These are phyloP conservation scores for Irpex sp. DNA, from an alignment of 1,284 basidiomycete genomes.

Conservation along the genomic window DNA sequence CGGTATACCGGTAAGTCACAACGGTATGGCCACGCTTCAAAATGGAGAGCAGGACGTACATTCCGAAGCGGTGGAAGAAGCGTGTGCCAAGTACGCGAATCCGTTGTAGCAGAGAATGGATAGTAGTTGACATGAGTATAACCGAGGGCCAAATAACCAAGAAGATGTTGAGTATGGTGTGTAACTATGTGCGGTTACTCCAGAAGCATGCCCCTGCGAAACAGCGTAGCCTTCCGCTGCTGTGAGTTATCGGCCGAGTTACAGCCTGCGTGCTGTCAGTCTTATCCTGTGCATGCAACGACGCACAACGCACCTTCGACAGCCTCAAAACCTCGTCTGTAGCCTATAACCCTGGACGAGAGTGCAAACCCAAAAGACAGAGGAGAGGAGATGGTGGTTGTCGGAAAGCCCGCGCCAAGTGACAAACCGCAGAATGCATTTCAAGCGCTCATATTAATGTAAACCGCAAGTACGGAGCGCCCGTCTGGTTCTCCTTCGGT, in stretches of 20 bases:
- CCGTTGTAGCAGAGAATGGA: constrained; percentile 23
- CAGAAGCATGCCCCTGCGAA: background rate
- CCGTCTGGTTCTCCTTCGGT: background rate
- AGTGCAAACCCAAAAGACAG: background rate
- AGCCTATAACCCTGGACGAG: background rate
- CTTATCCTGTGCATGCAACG: background rate
- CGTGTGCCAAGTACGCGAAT: constrained; percentile 39
- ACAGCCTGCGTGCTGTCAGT: background rate
- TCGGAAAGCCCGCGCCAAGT: background rate
- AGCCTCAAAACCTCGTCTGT: background rate
- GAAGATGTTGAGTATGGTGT: background rate
- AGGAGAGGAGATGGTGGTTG: background rate
- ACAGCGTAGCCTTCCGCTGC: background rate
- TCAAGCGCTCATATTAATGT: background rate
- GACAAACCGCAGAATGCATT: no score
- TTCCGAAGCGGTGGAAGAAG: constrained; percentile 67
- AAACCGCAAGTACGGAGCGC: background rate
- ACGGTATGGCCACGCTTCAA: background rate
- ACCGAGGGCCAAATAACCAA: background rate
- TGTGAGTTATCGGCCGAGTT: background rate
- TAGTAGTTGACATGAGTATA: background rate
- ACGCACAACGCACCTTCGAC: background rate
- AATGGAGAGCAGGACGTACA: constrained; percentile 44
- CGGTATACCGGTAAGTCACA: background rate
- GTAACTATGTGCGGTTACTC: background rate